Evolutionary conservation across 345 rosid species (phyloP), one percentile per base, ranked within the genome.

Genomic region (Pugionium cornutum): DNA sequence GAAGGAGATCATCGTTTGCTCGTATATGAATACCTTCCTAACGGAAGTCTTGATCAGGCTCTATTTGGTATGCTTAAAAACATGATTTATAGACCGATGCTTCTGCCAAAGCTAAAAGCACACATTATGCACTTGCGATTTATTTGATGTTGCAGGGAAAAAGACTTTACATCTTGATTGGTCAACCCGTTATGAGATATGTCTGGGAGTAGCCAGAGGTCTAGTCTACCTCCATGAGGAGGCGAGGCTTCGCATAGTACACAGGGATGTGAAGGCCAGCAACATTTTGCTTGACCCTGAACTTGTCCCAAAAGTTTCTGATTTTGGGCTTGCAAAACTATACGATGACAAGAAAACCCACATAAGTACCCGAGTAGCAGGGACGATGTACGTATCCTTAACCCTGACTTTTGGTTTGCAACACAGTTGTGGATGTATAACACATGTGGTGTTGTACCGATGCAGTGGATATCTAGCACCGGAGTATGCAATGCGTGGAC

Each of bases 401-500:
- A 34, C 18, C n/a, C 52, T 18, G 58, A 70, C 4, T 57, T 32
- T 77, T 44, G 7, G 42, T n/a, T 79, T 45, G 31, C 42, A 29
- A 29, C 27, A 61, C 7, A 9, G 10, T 36, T 34, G 30, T 30
- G 28, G 9, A 25, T 68, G 58, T 68, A 31, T 81, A 81, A 56
- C 56, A 80, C 66, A 76, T 2, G 32, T 48, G 31, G 2, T 26
- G 53, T 41, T 28, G 52, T 40, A 36, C 7, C 50, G 39, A 53
- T 66, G 62, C 53, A 76, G 76, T 57, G 91, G 88, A 2, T 86
- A 82, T 49, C 84, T 86, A 36, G 81, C 91, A 7, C 91, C 89
- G 2, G 85, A 82, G 74, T 83, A 83, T 66, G 91, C 85, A 2
- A 83, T 86, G 89, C 82, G 78, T 32, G 84, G 89, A 43, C 86